Percentiles rank a stretch among this genome's conserved stretches.
Conservation (phyloP, 805 yeast genomes). For the Lipomyces lipofer region DNA sequence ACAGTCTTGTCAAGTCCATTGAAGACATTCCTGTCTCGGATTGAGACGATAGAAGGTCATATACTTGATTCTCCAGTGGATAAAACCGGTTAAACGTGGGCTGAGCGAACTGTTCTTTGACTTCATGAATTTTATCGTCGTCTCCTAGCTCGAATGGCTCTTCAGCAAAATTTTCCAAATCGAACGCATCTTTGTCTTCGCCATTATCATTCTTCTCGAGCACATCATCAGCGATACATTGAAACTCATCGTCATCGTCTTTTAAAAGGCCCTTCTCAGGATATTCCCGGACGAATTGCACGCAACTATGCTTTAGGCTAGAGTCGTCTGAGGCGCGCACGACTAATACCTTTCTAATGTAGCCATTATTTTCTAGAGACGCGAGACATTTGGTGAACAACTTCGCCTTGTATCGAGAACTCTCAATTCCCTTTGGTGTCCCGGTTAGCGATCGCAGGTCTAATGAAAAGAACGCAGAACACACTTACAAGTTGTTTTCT, state of each 20-base stretch:
- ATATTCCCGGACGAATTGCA: constrained; percentile 39
- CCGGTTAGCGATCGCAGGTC: background rate
- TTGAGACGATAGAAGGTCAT: constrained; percentile 46
- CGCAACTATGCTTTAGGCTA: constrained; percentile 39
- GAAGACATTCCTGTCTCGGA: constrained; percentile 59
- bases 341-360: constrained; percentile 39
- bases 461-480: background rate
- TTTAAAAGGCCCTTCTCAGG: constrained; percentile 37
- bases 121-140: constrained; percentile 18
- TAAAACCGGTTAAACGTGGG: constrained; percentile 51
- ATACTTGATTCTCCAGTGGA: constrained; percentile 67
- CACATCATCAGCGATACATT: constrained; percentile 38
- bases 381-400: constrained; percentile 34
- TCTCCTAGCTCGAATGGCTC: constrained; percentile 19
- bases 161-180: constrained; percentile 29
- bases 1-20: constrained; percentile 49
- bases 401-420: constrained; percentile 32
- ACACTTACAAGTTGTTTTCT: constrained; percentile 40
- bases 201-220: constrained; percentile 42
- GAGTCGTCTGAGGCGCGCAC: constrained; percentile 39
- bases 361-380: constrained; percentile 35
- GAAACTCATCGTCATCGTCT: constrained; percentile 38
- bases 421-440: constrained; percentile 35
- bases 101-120: background rate
- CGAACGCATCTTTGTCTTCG: constrained; percentile 33